Evolutionary conservation across 208 protist species (phyloP).

Genomic region (Porcisia hertigi): DNA sequence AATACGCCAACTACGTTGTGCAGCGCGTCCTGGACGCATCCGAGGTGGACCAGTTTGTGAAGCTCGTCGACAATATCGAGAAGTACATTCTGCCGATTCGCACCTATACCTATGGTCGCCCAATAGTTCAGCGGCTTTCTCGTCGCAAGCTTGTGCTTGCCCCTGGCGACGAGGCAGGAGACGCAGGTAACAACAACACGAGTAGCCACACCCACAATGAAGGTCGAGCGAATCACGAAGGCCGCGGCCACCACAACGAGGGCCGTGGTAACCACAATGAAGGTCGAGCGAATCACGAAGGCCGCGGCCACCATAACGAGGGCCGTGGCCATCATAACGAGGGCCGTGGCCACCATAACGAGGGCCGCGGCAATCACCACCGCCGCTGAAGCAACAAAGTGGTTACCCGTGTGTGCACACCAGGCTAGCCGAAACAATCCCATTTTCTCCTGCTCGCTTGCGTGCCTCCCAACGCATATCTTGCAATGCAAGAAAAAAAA

Average conservation of each 20-base stretch:
- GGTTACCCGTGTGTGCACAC: background rate
- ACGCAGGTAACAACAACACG: slow-evolving; percentile 12
- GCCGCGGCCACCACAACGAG: background rate
- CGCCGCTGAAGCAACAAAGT: slow-evolving; percentile 11
- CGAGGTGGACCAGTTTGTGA: slow-evolving; percentile 75
- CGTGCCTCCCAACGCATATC: background rate
- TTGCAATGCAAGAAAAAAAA: slow-evolving; percentile 17
- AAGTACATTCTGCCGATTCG: slow-evolving; percentile 91
- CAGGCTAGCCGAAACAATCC: background rate
- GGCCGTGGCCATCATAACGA: slow-evolving; percentile 5
- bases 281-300: slow-evolving; percentile 4
- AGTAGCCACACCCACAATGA: slow-evolving; percentile 13
- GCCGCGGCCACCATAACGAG: slow-evolving; percentile 13
- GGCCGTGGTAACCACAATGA: slow-evolving; percentile 12
- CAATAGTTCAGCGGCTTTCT: slow-evolving; percentile 95
- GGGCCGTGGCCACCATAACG: slow-evolving; percentile 8
- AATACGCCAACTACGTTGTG: slow-evolving; percentile 98
- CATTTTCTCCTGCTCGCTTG: background rate
- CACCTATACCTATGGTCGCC: slow-evolving; percentile 95
- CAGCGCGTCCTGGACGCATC: slow-evolving; percentile 96
- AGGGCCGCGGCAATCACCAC: slow-evolving; percentile 13
- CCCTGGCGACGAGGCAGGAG: slow-evolving; percentile 44
- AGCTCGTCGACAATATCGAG: slow-evolving; percentile 87
- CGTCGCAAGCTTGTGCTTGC: slow-evolving; percentile 70
- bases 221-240: slow-evolving; percentile 2